Conservation (phyloP, 2,329 filamentous ascomycete genomes). For the Alternaria infectoria region DNA sequence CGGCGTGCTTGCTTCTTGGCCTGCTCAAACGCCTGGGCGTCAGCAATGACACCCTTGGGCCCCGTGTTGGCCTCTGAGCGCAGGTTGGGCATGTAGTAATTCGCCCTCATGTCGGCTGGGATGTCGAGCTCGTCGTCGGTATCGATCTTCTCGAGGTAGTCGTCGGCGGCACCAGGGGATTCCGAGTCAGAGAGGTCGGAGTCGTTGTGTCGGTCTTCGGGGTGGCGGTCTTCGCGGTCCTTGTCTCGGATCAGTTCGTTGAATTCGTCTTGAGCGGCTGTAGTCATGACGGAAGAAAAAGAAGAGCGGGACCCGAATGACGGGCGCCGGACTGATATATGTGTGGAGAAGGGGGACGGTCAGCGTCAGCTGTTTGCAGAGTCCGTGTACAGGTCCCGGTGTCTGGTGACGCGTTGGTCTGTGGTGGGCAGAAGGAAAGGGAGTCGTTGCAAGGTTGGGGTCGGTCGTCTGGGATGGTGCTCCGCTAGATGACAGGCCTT, state of each 20-base stretch:
- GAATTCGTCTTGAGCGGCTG: conserved; percentile 59
- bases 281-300: conserved; percentile 46
- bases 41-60: conserved; percentile 86
- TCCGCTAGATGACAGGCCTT: conserved; percentile 17
- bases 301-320: conserved; percentile 13
- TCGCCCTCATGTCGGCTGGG: conserved; percentile 61
- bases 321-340: conserved; percentile 28
- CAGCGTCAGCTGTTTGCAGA: neutral
- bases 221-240: conserved; percentile 51
- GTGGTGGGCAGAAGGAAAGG: conserved; percentile 11
- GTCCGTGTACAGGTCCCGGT: conserved; percentile 1
- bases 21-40: conserved; percentile 77
- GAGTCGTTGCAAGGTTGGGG: conserved; percentile 10
- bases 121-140: conserved; percentile 56
- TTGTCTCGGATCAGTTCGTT: conserved; percentile 58
- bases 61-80: conserved; percentile 75
- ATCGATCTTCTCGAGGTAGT: conserved; percentile 67
- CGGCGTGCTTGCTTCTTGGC: conserved; percentile 55
- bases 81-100: conserved; percentile 65
- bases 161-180: conserved; percentile 56
- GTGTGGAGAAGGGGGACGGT: conserved; percentile 14
- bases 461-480: conserved; percentile 7
- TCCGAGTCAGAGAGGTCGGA: conserved; percentile 66
- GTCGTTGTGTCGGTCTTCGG: conserved; percentile 61
- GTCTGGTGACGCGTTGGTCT: conserved; percentile 8